Conservation (phyloP, 1,284 basidiomycete genomes). For the Porodaedalea pini region DNA sequence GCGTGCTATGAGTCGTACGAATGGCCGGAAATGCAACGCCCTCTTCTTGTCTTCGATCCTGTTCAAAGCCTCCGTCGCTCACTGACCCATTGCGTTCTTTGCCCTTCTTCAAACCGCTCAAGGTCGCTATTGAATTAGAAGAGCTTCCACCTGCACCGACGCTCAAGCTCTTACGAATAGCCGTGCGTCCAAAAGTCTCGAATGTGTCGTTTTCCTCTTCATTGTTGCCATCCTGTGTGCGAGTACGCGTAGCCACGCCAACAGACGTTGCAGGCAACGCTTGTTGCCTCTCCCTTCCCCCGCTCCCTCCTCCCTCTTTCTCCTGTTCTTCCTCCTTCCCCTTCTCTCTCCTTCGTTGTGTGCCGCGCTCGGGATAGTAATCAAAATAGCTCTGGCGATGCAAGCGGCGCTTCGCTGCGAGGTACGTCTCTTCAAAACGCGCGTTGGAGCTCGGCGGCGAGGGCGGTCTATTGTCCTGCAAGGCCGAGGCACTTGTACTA, state of each 20-base stretch:
- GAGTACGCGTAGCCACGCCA: not conserved
- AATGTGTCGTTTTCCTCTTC: constrained; percentile 1
- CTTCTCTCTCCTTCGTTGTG: constrained; percentile 6
- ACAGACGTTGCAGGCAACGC: constrained; percentile 6
- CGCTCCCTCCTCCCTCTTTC: not conserved
- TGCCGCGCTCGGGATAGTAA: constrained; percentile 17
- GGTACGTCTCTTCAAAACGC: constrained; percentile 8
- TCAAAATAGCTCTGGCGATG: constrained; percentile 20
- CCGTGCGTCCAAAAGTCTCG: constrained; percentile 9
- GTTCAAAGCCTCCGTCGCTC: not conserved
- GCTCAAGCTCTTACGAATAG: constrained; percentile 10
- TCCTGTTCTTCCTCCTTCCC: not conserved
- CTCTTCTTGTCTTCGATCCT: constrained; percentile 6
- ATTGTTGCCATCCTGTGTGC: not conserved
- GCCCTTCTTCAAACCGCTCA: constrained; percentile 7
- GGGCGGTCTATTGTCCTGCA: not conserved
- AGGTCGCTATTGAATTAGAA: constrained; percentile 1
- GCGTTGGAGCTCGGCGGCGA: not conserved
- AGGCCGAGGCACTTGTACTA: not conserved
- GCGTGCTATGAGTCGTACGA: not conserved
- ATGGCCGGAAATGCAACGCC: constrained; percentile 14
- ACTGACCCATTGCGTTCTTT: constrained; percentile 8
- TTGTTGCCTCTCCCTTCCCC: not conserved
- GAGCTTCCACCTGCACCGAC: constrained; percentile 3
- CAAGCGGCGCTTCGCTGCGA: constrained; percentile 13